A percentile compares a stretch with the other conserved stretches of the same genome.
These are phyloP conservation scores for Rhodamnia argentea DNA, from an alignment of 345 rosid species.

Conservation along the genomic window DNA sequence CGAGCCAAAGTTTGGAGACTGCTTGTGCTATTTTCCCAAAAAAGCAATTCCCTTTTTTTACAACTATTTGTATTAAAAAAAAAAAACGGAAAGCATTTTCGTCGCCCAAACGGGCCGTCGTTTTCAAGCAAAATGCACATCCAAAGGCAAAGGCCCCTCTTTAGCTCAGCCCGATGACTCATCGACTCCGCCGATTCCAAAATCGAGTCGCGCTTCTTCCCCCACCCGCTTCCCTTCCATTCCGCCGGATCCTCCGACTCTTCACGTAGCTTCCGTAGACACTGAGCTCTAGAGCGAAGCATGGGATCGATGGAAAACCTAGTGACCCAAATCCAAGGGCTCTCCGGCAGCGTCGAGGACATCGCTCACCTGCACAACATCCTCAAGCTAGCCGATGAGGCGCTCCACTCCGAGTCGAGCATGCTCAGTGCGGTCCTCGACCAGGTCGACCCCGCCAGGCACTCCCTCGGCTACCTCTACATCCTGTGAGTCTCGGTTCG, in stretches of 20 bases:
- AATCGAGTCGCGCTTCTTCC: not conserved
- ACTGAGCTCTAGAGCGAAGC: not conserved
- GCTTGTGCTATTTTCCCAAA: too few relatives aligned
- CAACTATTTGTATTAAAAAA: not conserved
- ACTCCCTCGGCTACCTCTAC: slow-evolving; percentile 72
- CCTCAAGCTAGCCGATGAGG: slow-evolving; percentile 39
- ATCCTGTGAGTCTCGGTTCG: slow-evolving; percentile 31
- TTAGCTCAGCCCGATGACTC: not conserved
- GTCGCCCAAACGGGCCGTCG: not conserved
- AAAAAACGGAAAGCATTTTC: not conserved
- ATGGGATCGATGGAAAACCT: slow-evolving; percentile 37
- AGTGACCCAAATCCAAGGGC: slow-evolving; percentile 55
- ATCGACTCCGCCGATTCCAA: not conserved
- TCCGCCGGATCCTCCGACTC: not conserved
- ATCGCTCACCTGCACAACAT: slow-evolving; percentile 32
- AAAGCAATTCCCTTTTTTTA: not conserved
- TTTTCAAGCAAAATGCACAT: not conserved
- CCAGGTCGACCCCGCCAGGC: slow-evolving; percentile 56
- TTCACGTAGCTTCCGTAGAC: not conserved
- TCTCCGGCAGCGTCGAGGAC: slow-evolving; percentile 40
- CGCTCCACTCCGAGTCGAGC: slow-evolving; percentile 36
- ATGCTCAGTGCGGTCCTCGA: slow-evolving; percentile 37
- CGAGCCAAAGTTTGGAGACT: too few relatives aligned
- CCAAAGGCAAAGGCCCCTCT: not conserved
- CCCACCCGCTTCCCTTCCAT: not conserved